phyloP scores from a whole-genome alignment of 2,329 filamentous ascomycete species.

The Neonectria coccinea region DNA sequence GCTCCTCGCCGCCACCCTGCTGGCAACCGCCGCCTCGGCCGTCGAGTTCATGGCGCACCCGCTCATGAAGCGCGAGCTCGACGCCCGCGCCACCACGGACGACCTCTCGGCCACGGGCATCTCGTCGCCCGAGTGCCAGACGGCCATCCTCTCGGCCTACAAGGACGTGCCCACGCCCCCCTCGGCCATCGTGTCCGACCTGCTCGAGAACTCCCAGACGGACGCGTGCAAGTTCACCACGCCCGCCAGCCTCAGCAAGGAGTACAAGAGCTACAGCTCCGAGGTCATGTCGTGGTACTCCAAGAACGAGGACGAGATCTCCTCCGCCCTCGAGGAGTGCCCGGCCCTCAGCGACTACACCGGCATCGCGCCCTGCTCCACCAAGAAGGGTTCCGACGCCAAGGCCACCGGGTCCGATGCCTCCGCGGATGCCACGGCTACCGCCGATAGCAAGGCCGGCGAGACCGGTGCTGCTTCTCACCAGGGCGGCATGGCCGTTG shows the following conservation, averaged over 20 bases:
- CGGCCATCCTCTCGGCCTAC: conserved; percentile 41
- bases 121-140: conserved; percentile 39
- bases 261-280: conserved; percentile 50
- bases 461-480: conserved; percentile 34
- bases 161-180: conserved; percentile 48
- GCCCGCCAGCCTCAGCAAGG: conserved; percentile 47
- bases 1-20: conserved; percentile 42
- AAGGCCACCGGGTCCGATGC: neutral
- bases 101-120: conserved; percentile 12
- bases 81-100: conserved; percentile 38
- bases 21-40: conserved; percentile 44
- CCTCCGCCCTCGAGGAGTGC: conserved; percentile 45
- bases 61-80: conserved; percentile 43
- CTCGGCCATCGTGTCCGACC: conserved; percentile 45
- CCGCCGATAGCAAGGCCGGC: conserved; percentile 17
- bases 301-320: conserved; percentile 44
- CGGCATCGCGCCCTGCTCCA: conserved; percentile 40
- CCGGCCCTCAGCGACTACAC: conserved; percentile 36
- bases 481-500: conserved; percentile 46
- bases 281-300: conserved; percentile 48
- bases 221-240: conserved; percentile 50
- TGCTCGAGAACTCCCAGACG: conserved; percentile 40
- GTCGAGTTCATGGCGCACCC: conserved; percentile 46
- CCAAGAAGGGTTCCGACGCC: conserved; percentile 14
- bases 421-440: neutral